Conservation (phyloP, 768 basidiomycete species). For the Krasilnikovozyma curviuscula region DNA sequence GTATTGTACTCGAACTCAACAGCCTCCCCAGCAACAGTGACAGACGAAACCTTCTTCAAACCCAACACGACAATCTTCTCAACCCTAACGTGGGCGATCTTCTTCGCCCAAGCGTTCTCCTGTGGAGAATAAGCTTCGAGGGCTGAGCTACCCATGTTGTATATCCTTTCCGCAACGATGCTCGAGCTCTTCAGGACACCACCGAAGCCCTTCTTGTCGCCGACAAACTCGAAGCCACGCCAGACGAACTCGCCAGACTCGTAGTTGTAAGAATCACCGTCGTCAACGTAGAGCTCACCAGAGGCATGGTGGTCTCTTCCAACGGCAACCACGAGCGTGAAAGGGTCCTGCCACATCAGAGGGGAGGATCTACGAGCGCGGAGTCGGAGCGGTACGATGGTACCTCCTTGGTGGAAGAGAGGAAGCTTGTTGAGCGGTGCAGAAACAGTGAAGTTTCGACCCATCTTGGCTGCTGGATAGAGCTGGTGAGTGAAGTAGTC, state of each 20-base stretch:
- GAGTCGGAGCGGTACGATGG: conserved; percentile 69
- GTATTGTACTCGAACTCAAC: conserved; percentile 50
- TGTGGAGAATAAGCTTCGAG: conserved; percentile 31
- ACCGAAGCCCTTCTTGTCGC: conserved; percentile 28
- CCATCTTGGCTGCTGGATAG: conserved; percentile 28
- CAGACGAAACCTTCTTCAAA: conserved; percentile 42
- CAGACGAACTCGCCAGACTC: conserved; percentile 61
- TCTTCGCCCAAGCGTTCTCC: conserved; percentile 48
- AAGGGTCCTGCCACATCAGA: conserved; percentile 78
- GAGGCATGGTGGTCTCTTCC: conserved; percentile 37
- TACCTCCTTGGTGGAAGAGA: conserved; percentile 72
- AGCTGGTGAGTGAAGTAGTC: conserved; percentile 62
- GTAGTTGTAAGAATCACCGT: conserved; percentile 66
- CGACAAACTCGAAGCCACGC: conserved; percentile 51
- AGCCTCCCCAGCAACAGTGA: conserved; percentile 26
- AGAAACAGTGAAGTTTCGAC: conserved; percentile 43
- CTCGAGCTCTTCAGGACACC: conserved; percentile 35
- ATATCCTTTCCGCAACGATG: conserved; percentile 32
- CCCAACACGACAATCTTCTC: conserved; percentile 70
- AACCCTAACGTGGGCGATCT: conserved; percentile 48
- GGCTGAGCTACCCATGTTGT: conserved; percentile 31
- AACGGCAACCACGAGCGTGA: conserved; percentile 71
- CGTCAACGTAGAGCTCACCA: conserved; percentile 88
- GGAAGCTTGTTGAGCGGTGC: conserved; percentile 66
- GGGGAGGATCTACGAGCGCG: conserved; percentile 67